Evolutionary conservation across 228 moss, liverwort and hornwort species (phyloP).

Genomic region (Sphagnum fallax): DNA sequence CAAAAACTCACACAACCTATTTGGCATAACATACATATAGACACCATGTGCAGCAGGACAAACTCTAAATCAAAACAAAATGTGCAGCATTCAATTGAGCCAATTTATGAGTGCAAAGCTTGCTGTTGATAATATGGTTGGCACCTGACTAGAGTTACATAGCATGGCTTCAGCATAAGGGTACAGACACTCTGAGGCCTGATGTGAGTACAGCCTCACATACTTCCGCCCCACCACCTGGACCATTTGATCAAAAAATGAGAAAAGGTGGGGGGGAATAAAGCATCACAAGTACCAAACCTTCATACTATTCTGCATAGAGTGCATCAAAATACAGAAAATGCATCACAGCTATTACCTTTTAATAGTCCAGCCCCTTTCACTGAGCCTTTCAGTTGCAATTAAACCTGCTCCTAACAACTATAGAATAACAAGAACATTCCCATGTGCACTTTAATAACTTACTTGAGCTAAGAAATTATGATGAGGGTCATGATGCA

Average conservation of each 20-base stretch:
- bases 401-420: background rate
- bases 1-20: too few relatives aligned
- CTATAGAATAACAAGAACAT: too few relatives aligned
- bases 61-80: too few relatives aligned
- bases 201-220: conserved; percentile 71
- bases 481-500: conserved; percentile 91
- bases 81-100: too few relatives aligned
- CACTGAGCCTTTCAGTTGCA: background rate
- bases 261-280: too few relatives aligned
- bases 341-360: background rate
- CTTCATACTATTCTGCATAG: too few relatives aligned
- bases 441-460: background rate
- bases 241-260: background rate
- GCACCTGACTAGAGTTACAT: conserved; percentile 87
- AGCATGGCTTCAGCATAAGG: conserved; percentile 86
- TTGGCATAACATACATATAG: too few relatives aligned
- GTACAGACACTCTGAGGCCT: conserved; percentile 44
- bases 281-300: too few relatives aligned
- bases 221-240: conserved; percentile 95
- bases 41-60: too few relatives aligned
- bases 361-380: background rate
- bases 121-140: too few relatives aligned
- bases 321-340: too few relatives aligned
- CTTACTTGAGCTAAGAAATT: conserved; percentile 81
- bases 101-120: too few relatives aligned